phyloP scores from a whole-genome alignment of 768 basidiomycete species.

The Tulasnella sp. region DNA sequence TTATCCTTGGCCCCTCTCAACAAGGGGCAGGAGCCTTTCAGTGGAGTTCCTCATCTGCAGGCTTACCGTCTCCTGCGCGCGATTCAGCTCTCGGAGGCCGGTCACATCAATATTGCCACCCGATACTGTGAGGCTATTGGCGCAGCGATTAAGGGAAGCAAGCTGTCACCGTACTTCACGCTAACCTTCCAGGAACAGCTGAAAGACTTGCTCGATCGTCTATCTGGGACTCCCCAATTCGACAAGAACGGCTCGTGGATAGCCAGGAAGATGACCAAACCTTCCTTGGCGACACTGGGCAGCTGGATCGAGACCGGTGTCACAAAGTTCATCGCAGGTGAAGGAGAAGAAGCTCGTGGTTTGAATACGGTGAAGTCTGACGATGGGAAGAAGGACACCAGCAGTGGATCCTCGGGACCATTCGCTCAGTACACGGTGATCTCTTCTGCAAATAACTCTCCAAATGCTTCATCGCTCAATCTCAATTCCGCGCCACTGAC shows the following conservation, averaged over 20 bases:
- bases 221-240: conserved; percentile 55
- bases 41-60: conserved; percentile 75
- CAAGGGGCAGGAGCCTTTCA: conserved; percentile 81
- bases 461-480: conserved; percentile 56
- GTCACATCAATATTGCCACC: conserved; percentile 60
- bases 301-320: conserved; percentile 87
- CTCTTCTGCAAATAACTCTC: conserved; percentile 65
- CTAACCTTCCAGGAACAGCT: conserved; percentile 58
- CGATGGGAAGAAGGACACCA: neutral
- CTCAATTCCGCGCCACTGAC: conserved; percentile 33
- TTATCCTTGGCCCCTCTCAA: conserved; percentile 54
- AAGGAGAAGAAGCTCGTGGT: conserved; percentile 39
- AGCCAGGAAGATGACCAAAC: conserved; percentile 71
- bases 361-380: neutral
- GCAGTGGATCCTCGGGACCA: conserved; percentile 52
- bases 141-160: conserved; percentile 41
- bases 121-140: conserved; percentile 90
- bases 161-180: conserved; percentile 51
- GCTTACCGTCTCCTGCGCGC: conserved; percentile 80
- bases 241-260: conserved; percentile 84
- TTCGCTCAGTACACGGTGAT: conserved; percentile 92
- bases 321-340: conserved; percentile 91
- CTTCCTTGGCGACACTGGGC: conserved; percentile 83
- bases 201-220: conserved; percentile 65
- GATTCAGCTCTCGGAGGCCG: conserved; percentile 62